These are phyloP conservation scores for Saccharomyces kudriavzevii DNA, from an alignment of 805 yeast genomes.

Conservation along the genomic window DNA sequence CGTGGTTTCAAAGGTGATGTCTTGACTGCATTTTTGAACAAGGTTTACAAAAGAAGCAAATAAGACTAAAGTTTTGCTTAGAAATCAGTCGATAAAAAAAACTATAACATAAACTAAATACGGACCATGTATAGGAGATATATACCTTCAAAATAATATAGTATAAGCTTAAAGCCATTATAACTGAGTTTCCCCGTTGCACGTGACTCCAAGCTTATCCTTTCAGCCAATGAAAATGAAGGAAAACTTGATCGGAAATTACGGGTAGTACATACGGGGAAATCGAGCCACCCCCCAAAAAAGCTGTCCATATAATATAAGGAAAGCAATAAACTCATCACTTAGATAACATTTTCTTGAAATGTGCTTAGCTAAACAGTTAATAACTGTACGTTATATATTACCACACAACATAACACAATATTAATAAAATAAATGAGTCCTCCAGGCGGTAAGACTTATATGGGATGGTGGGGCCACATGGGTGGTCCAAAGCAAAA, in stretches of 20 bases:
- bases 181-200: background rate
- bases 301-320: background rate
- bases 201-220: background rate
- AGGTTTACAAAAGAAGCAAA: slow-evolving; percentile 90
- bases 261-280: background rate
- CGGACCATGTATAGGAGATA: background rate
- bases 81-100: background rate
- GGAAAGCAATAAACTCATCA: background rate
- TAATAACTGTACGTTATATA: background rate
- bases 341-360: background rate
- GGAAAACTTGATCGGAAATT: background rate
- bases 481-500: slow-evolving; percentile 83
- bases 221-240: background rate
- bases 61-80: slow-evolving; percentile 29
- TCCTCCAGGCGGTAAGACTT: slow-evolving; percentile 65
- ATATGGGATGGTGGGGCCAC: slow-evolving; percentile 98
- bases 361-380: background rate
- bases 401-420: background rate
- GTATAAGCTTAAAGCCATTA: background rate
- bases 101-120: background rate
- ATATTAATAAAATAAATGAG: slow-evolving; percentile 38
- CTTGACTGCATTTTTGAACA: slow-evolving; percentile 74
- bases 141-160: background rate
- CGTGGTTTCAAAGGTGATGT: slow-evolving; percentile 90
- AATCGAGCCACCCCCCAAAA: background rate